These are phyloP conservation scores for Pleurotus pulmonarius DNA, from an alignment of 768 basidiomycete genomes.

Conservation along the genomic window DNA sequence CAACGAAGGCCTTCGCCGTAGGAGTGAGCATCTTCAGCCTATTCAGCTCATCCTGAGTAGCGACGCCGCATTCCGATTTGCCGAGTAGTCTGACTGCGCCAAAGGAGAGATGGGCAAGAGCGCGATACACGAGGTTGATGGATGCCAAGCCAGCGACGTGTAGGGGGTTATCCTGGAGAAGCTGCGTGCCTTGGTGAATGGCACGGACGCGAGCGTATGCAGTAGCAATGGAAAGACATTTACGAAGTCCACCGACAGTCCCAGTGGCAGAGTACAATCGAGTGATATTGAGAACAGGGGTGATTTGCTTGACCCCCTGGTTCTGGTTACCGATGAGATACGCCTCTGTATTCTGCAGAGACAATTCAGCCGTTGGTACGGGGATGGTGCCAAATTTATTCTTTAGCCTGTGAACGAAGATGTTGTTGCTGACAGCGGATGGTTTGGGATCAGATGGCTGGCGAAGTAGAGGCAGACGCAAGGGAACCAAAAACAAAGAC, in stretches of 20 bases:
- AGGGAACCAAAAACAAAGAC: conserved; percentile 72
- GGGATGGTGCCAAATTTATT: conserved; percentile 74
- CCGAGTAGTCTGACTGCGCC: conserved; percentile 58
- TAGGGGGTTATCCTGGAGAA: conserved; percentile 51
- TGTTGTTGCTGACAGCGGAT: conserved; percentile 55
- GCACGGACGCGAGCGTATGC: conserved; percentile 59
- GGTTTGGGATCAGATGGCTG: conserved; percentile 35
- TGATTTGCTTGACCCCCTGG: conserved; percentile 62
- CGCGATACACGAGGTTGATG: conserved; percentile 60
- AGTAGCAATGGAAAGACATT: conserved; percentile 61
- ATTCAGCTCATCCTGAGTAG: conserved; percentile 42
- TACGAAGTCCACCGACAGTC: conserved; percentile 54
- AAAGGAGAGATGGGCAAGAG: conserved; percentile 60
- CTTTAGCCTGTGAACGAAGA: conserved; percentile 71
- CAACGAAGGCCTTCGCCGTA: conserved; percentile 64
- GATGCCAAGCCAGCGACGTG: conserved; percentile 66
- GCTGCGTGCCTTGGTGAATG: conserved; percentile 45
- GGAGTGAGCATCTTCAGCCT: conserved; percentile 66
- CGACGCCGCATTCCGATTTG: conserved; percentile 52
- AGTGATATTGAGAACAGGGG: conserved; percentile 75
- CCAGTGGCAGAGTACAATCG: conserved; percentile 62
- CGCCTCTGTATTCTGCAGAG: conserved; percentile 52
- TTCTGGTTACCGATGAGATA: conserved; percentile 59
- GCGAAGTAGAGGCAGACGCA: conserved; percentile 51
- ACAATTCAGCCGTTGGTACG: conserved; percentile 74